phyloP scores from a whole-genome alignment of 148 eudicot genomes.

The Rhododendron kiyosumense region DNA sequence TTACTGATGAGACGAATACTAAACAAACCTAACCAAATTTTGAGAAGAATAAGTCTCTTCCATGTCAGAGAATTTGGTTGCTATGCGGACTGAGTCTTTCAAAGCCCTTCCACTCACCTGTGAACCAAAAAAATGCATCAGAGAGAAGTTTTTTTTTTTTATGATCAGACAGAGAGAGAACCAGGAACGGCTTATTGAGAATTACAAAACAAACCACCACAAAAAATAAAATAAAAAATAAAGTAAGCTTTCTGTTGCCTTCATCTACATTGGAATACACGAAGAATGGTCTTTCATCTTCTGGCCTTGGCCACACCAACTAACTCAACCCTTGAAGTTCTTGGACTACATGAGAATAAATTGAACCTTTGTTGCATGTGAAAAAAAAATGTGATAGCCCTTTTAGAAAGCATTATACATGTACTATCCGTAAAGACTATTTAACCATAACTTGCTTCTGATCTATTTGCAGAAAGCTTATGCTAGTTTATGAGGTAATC shows the following conservation, averaged over 20 bases:
- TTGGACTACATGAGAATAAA: neutral
- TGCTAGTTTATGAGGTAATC: neutral
- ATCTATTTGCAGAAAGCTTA: neutral
- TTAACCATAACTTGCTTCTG: neutral
- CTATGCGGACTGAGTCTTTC: constrained; percentile 71
- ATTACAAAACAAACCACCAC: neutral
- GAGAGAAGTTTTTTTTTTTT: neutral
- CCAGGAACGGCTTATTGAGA: neutral
- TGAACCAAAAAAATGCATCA: neutral
- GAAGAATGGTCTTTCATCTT: neutral
- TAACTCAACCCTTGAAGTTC: neutral
- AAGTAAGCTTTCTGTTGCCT: neutral
- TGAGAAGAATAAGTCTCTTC: constrained; percentile 52
- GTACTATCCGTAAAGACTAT: neutral
- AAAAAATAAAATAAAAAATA: neutral
- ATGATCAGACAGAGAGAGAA: neutral
- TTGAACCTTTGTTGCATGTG: neutral
- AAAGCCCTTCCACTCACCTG: constrained; percentile 81
- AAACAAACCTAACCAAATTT: constrained; percentile 57
- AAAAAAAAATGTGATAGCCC: neutral
- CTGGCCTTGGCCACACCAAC: neutral
- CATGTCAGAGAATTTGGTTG: constrained; percentile 71
- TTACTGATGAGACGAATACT: neutral
- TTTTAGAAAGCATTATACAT: neutral
- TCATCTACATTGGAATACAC: neutral